Evolutionary conservation across 2,329 filamentous ascomycete species (phyloP).

Genomic region (Dichotomopilus funicola): DNA sequence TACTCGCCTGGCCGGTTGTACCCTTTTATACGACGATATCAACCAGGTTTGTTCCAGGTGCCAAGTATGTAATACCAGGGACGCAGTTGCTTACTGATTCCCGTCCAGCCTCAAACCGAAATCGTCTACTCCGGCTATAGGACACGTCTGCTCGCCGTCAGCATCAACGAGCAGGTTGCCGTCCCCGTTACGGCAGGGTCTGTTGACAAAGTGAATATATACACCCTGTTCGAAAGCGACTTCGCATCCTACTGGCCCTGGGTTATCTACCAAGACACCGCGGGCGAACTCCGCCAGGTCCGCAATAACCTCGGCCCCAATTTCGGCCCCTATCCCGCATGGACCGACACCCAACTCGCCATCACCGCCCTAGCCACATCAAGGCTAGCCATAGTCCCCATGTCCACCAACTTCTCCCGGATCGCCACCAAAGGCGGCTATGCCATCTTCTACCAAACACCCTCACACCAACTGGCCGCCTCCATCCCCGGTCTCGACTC

Average conservation of each 20-base stretch:
- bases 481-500: constrained; percentile 1
- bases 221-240: constrained; percentile 4
- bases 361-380: constrained; percentile 1
- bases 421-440: constrained; percentile 15
- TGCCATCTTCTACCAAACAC: constrained; percentile 15
- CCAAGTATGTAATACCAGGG: not conserved
- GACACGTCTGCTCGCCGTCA: constrained; percentile 8
- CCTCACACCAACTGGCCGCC: not conserved
- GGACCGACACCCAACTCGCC: constrained; percentile 1
- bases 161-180: constrained; percentile 9
- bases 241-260: constrained; percentile 19
- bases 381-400: constrained; percentile 13
- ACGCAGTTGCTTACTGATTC: not conserved
- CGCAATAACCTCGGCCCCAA: constrained; percentile 8
- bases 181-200: constrained; percentile 6
- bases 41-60: not conserved
- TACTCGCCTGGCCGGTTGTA: constrained; percentile 6
- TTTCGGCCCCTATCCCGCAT: not conserved
- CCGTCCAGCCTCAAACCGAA: constrained; percentile 14
- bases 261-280: constrained; percentile 10
- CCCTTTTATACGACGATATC: constrained; percentile 1
- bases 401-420: constrained; percentile 8
- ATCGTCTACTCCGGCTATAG: constrained; percentile 12
- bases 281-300: constrained; percentile 9
- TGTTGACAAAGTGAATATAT: not conserved